Evolutionary conservation across 2,329 filamentous ascomycete species (phyloP), one percentile per base, ranked within the genome.

Genomic region (Penicillium sp.): DNA sequence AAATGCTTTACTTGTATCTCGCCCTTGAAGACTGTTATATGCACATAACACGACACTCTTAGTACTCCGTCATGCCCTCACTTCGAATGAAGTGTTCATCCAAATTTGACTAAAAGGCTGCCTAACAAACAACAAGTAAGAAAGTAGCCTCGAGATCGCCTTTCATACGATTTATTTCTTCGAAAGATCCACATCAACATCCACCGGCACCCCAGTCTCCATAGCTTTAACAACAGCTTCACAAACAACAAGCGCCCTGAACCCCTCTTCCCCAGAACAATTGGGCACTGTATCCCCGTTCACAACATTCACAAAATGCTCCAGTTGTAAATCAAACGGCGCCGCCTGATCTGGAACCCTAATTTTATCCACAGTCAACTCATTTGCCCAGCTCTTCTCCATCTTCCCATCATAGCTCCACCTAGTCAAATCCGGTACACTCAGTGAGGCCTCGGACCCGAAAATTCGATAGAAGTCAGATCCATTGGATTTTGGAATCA

Each of bases 391-490:
- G 29, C 71, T 75, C 62, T 75, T 78, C 49, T 70, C 57, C 3
- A 55, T 64, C 3, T 56, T 33, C 2, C 63, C 61, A 53, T 68
- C 62, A 62, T 83, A 79, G n/a, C 70, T 78, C 74, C 76, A 81
- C 0, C 73, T 56, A 3, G 69, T 75, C 71, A 83, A 75, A 63
- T 82, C 81, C 0, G 80, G 80, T 15, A 84, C 77, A 60, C 80
- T 82, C 1, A 85, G 61, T 18, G 72, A 76, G 0, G 68, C 81
- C 2, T 79, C 67, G 0, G 76, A 78, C 0, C 81, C 81, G 53
- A 84, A 79, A n/a, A 85, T 76, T 0, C 80, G 74, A 52, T 83
- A 84, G 45, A 81, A 78, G 36, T 68, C 67, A 13, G 62, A 56
- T 75, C 76, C 52, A 67, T 67, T 0, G 5, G 70, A 65, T 7